A percentile compares a stretch with the other conserved stretches of the same genome.
These are phyloP conservation scores for Hypoxylon cercidicola DNA, from an alignment of 495 filamentous ascomycete genomes.

Conservation along the genomic window DNA sequence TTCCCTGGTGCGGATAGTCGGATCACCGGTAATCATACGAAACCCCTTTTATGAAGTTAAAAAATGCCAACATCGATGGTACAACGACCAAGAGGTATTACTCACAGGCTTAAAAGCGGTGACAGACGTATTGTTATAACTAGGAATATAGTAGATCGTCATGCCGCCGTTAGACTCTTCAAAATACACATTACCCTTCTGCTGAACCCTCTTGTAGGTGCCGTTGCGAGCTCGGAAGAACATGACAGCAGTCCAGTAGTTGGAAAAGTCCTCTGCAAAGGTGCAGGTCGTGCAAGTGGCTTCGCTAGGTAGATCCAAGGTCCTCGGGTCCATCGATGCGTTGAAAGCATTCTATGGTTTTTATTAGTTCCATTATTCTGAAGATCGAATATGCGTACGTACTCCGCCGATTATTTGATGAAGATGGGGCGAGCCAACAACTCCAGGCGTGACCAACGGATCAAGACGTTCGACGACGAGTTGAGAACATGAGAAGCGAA, in stretches of 20 bases:
- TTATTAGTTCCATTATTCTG: background rate
- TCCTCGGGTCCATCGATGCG: conserved; percentile 47
- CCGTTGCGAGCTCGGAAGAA: conserved; percentile 50
- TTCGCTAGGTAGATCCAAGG: conserved; percentile 35
- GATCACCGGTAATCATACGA: conserved; percentile 45
- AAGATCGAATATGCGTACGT: conserved; percentile 8
- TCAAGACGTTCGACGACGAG: conserved; percentile 49
- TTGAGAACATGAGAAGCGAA: conserved; percentile 49
- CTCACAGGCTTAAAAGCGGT: conserved; percentile 50
- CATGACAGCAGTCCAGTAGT: conserved; percentile 52
- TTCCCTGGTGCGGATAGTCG: conserved; percentile 40
- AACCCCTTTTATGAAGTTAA: conserved; percentile 38
- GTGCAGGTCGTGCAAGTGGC: conserved; percentile 49
- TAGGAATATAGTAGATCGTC: conserved; percentile 54
- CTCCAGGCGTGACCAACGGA: conserved; percentile 48
- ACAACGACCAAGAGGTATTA: background rate
- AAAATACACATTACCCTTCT: conserved; percentile 50
- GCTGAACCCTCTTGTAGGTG: conserved; percentile 46
- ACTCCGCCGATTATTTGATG: conserved; percentile 52
- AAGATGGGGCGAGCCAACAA: conserved; percentile 47
- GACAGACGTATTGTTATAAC: conserved; percentile 46
- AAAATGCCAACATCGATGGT: background rate
- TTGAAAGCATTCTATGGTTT: conserved; percentile 46
- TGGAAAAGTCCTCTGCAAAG: conserved; percentile 53
- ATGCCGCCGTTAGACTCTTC: conserved; percentile 50